Evolutionary conservation across 2,329 filamentous ascomycete genomes (phyloP).

Genomic region (Ceratocystiopsis brevicomis): DNA sequence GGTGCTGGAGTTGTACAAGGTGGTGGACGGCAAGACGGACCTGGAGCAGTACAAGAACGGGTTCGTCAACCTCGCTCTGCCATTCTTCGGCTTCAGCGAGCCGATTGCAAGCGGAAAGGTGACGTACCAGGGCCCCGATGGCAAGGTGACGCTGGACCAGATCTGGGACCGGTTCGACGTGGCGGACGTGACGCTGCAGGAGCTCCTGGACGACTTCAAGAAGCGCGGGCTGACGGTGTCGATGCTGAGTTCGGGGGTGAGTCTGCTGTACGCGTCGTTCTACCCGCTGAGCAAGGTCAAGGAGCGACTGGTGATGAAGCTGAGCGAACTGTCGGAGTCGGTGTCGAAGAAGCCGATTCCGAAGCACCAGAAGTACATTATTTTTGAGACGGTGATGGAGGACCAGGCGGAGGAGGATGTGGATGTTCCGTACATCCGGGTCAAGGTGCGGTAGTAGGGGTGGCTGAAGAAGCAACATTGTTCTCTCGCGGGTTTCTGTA

Average conservation of each 20-base stretch:
- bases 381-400: slow-evolving; percentile 89
- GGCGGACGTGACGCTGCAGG: slow-evolving; percentile 61
- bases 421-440: slow-evolving; percentile 90
- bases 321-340: slow-evolving; percentile 72
- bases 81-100: slow-evolving; percentile 97
- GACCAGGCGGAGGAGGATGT: slow-evolving; percentile 82
- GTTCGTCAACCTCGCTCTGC: slow-evolving; percentile 87
- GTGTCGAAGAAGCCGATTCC: slow-evolving; percentile 89
- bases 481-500: background rate
- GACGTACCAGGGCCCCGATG: slow-evolving; percentile 61
- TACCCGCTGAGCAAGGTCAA: slow-evolving; percentile 62
- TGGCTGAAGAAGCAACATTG: background rate
- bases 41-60: slow-evolving; percentile 99
- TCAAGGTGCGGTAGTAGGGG: slow-evolving; percentile 45
- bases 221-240: slow-evolving; percentile 62
- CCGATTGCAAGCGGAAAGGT: slow-evolving; percentile 89
- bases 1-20: slow-evolving; percentile 84
- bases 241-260: slow-evolving; percentile 96
- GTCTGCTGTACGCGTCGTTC: slow-evolving; percentile 84
- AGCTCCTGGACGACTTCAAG: slow-evolving; percentile 70
- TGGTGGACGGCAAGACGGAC: slow-evolving; percentile 88
- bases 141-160: slow-evolving; percentile 75
- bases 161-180: slow-evolving; percentile 97
- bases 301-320: slow-evolving; percentile 64
- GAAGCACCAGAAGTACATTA: slow-evolving; percentile 80